Base-by-base conservation (phyloP, 2,329 filamentous ascomycete species). In the Paraphoma sp. region DNA sequence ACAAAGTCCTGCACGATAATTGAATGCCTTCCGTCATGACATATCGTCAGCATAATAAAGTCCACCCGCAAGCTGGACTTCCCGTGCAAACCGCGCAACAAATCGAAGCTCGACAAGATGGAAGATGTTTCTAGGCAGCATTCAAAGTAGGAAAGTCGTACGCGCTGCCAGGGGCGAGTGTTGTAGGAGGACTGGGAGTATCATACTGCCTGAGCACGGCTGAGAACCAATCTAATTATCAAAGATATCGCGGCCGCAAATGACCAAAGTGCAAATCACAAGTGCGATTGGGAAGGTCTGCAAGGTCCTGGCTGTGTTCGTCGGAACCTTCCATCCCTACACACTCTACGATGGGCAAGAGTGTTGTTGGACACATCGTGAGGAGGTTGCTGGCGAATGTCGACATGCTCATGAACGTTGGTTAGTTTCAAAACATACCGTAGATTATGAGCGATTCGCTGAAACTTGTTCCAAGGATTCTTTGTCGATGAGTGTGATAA, bases 301-400 rank as follows among this genome's bases (percentile, higher is more conserved):
- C 29, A 53, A 42, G 9, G 50, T 50, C 29, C 51, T 50, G 14
- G 66, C 57, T 18, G 31, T n/a, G 14, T 23, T n/a, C 0, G 78
- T 82, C 1, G 77, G 86, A 0, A 88, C 87, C 70, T 89, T 83
- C 73, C 87, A 89, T 70, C 77, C 89, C 1, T 89, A 89, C 70
- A 83, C 85, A 82, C 84, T 84, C 1, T 85, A 87, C 53, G 85
- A 84, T 83, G 72, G 86, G 86, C 10, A 85, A 88, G 69, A 75
- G 82, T 30, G 86, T 86, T 1, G 86, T 88, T 1, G 73, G 83
- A 0, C 86, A 88, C 73, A 84, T 88, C 7, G 82, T 88, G 80
- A 86, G 84, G 73, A 79, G 79, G n/a, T 68, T 89, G 28, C 70
- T 89, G 48, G 86, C 84, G 0, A 86, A 89, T 52, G 80, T 88